Evolutionary conservation across 2,329 filamentous ascomycete species (phyloP).

Genomic region (Phaeosphaeria sp.): DNA sequence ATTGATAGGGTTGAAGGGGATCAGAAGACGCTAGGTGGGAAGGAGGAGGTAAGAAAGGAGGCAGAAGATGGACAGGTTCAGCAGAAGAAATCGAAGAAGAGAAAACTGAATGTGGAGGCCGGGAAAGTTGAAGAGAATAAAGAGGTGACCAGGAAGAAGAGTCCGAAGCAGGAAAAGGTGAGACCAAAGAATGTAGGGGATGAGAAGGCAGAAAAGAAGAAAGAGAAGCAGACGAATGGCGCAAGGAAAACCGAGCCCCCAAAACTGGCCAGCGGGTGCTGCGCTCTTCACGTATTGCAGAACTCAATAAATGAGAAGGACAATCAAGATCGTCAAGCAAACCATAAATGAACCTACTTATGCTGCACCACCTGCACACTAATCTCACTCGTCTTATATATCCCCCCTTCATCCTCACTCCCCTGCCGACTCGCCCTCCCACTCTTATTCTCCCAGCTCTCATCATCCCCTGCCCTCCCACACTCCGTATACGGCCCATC

Average conservation of each 20-base stretch:
- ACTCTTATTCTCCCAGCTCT: conserved; percentile 1
- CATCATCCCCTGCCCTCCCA: conserved; percentile 12
- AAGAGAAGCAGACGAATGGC: neutral
- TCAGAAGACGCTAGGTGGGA: neutral
- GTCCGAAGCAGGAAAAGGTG: neutral
- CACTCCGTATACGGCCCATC: conserved; percentile 18
- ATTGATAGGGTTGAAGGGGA: neutral
- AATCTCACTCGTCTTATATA: conserved; percentile 6
- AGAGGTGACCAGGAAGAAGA: neutral
- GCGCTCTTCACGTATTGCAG: neutral
- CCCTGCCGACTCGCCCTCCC: neutral
- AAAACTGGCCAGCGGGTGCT: neutral
- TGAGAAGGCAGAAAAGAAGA: neutral
- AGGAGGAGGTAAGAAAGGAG: neutral
- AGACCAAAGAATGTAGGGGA: neutral
- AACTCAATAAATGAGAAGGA: neutral
- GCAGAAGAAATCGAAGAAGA: neutral
- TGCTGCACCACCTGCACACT: neutral
- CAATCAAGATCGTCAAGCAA: neutral
- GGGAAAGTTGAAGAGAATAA: neutral
- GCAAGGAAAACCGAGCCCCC: neutral
- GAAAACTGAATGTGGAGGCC: neutral
- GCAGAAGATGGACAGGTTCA: neutral
- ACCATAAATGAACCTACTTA: neutral
- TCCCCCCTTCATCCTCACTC: neutral